A percentile compares a stretch with the other conserved stretches of the same genome.
Evolutionary conservation across 2,329 filamentous ascomycete species (phyloP).

Genomic region (Xylariomycetidae sp.): DNA sequence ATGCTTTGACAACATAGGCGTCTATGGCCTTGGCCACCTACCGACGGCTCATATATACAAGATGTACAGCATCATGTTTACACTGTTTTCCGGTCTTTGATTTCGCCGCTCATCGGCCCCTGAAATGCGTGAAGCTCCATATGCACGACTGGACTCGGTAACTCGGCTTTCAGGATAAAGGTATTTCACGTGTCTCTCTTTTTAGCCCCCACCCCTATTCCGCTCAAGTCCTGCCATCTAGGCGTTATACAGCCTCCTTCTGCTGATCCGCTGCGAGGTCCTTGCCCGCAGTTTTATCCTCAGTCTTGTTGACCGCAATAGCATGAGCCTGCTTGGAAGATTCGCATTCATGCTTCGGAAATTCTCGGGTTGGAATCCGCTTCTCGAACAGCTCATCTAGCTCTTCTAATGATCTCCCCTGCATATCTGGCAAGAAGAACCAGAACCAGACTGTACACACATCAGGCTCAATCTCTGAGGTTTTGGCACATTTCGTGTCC

Average conservation of each 20-base stretch:
- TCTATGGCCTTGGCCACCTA: no score
- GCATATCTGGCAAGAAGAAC: constrained; percentile 19
- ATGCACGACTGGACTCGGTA: no score
- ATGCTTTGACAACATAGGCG: no score
- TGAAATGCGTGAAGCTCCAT: no score
- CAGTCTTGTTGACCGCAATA: constrained; percentile 12
- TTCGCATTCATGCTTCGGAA: constrained; percentile 12
- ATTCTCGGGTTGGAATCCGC: constrained; percentile 13
- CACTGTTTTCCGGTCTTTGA: no score
- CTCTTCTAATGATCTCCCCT: constrained; percentile 19
- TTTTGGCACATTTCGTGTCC: constrained; percentile 1
- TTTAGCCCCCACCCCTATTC: no score
- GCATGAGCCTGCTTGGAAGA: constrained; percentile 11
- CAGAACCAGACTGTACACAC: constrained; percentile 11
- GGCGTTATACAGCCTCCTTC: background rate
- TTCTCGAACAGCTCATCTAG: constrained; percentile 18
- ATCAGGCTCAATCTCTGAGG: constrained; percentile 1
- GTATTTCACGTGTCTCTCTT: no score
- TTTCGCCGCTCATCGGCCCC: no score
- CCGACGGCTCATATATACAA: no score
- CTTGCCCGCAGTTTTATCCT: constrained; percentile 9
- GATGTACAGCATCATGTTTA: no score
- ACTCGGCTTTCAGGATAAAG: no score
- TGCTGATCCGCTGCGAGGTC: constrained; percentile 4
- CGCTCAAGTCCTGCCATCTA: background rate